Conservation (phyloP, 192 early-diverging fungal species). For the Backusella sp. region DNA sequence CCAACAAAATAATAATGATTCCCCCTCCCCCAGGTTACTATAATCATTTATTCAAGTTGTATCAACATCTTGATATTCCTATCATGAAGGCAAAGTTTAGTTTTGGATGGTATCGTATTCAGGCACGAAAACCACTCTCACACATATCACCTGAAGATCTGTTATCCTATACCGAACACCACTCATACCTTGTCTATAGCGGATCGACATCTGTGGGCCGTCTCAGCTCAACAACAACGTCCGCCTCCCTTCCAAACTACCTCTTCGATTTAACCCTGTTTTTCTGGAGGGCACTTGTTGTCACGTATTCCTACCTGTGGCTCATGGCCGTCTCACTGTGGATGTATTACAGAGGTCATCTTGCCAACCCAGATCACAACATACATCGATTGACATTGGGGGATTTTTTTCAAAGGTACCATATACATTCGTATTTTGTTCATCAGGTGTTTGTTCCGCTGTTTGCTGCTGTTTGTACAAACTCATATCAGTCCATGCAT, state of each 20-base stretch:
- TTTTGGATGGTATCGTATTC: slow-evolving; percentile 35
- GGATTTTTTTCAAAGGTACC: slow-evolving; percentile 16
- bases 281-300: slow-evolving; percentile 11
- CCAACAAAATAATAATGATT: neutral
- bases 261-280: neutral
- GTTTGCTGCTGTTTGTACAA: slow-evolving; percentile 38
- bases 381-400: slow-evolving; percentile 22
- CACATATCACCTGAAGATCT: slow-evolving; percentile 5
- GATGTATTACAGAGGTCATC: slow-evolving; percentile 26
- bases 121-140: neutral
- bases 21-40: slow-evolving; percentile 36
- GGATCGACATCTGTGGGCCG: slow-evolving; percentile 24
- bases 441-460: slow-evolving; percentile 33
- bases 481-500: slow-evolving; percentile 32
- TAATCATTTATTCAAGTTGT: slow-evolving; percentile 24
- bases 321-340: slow-evolving; percentile 24
- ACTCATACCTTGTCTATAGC: slow-evolving; percentile 28
- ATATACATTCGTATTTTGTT: slow-evolving; percentile 31
- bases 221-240: neutral
- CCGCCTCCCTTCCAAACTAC: neutral
- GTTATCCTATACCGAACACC: slow-evolving; percentile 9
- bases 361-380: slow-evolving; percentile 17
- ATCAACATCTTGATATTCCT: slow-evolving; percentile 22
- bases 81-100: slow-evolving; percentile 30
- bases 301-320: slow-evolving; percentile 23